Evolutionary conservation across 2,329 filamentous ascomycete species (phyloP), one percentile per base, ranked within the genome.

Genomic region (Trichoderma gracile): DNA sequence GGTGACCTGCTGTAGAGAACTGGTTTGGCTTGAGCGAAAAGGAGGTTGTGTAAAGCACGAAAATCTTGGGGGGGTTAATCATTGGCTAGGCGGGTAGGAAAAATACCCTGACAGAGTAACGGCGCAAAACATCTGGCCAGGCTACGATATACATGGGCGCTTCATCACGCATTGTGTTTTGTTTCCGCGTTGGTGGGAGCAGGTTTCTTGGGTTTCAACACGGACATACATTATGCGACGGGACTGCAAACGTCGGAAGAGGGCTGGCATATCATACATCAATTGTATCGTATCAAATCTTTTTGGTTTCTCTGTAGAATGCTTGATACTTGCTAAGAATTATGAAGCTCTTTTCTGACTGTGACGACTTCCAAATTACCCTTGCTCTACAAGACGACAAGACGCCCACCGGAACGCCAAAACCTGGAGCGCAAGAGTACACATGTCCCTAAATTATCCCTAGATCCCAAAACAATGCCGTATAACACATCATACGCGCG

Each of bases 71-170:
- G 42, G 49, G 10, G 2, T 14, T 54, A 21, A 62, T 62, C 58
- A 62, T 62, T 62, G 49, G 58, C 27, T 61, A 59, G 42, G 63
- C 43, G 58, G 50, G 17, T 47, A 25, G 49, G 50, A 14, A 14
- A 63, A 54, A 63, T 56, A 40, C 42, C 53, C 63, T 65, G 38
- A 63, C 52, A 56, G 43, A 54, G 57, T 63, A 47, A 62, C 59
- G 52, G 64, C 64, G 64, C 45, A 63, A 63, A 63, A 56, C 50
- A 65, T 63, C 52, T 45, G 59, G 52, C 43, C 43, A 56, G 57
- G 59, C 52, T 65, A 65, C 59, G 46, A 55, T 63, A 65, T 65
- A 63, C 45, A 63, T 45, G 64, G 52, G 59, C 49, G 46, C 53
- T 42, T 46, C 61, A 56, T 52, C 43, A 56, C 50, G 64, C 58